phyloP scores from a whole-genome alignment of 2,329 filamentous ascomycete genomes.

The Diaporthe eres region DNA sequence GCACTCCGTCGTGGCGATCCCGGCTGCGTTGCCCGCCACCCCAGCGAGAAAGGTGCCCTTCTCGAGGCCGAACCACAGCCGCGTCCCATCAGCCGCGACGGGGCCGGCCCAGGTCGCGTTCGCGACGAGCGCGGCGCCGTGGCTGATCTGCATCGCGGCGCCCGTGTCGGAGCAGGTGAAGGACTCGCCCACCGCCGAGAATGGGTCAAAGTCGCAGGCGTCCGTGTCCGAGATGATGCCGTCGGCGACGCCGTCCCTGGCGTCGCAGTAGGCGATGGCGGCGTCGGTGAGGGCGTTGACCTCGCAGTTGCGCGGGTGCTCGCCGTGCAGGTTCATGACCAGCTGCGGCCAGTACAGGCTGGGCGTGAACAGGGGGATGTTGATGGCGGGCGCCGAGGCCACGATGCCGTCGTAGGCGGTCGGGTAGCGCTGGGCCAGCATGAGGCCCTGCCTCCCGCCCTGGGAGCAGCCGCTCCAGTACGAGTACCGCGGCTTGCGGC shows the following conservation, averaged over 20 bases:
- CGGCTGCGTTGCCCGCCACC: neutral
- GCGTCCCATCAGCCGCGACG: neutral
- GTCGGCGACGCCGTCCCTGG: constrained; percentile 60
- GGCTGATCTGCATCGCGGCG: neutral
- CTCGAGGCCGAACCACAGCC: constrained; percentile 5
- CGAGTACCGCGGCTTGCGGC: constrained; percentile 53
- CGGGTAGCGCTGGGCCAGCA: constrained; percentile 66
- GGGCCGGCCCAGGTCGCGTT: constrained; percentile 1
- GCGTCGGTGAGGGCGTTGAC: constrained; percentile 52
- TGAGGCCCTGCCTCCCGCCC: constrained; percentile 71
- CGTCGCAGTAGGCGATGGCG: constrained; percentile 61
- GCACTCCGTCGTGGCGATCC: neutral
- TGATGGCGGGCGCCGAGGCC: constrained; percentile 60
- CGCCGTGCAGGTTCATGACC: constrained; percentile 45
- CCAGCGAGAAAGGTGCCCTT: neutral
- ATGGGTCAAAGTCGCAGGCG: constrained; percentile 48
- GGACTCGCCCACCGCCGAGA: neutral
- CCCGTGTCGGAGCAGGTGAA: constrained; percentile 8
- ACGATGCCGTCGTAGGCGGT: constrained; percentile 71
- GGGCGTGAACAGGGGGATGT: constrained; percentile 57
- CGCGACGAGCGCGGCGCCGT: neutral
- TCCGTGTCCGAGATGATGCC: constrained; percentile 55
- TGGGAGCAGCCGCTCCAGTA: constrained; percentile 73
- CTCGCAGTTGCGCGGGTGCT: constrained; percentile 60
- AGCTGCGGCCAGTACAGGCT: constrained; percentile 51